Percentiles rank a stretch among this genome's conserved stretches.
These are phyloP conservation scores for Aspergillus nidulans DNA, from an alignment of 495 filamentous ascomycete genomes.

Conservation along the genomic window DNA sequence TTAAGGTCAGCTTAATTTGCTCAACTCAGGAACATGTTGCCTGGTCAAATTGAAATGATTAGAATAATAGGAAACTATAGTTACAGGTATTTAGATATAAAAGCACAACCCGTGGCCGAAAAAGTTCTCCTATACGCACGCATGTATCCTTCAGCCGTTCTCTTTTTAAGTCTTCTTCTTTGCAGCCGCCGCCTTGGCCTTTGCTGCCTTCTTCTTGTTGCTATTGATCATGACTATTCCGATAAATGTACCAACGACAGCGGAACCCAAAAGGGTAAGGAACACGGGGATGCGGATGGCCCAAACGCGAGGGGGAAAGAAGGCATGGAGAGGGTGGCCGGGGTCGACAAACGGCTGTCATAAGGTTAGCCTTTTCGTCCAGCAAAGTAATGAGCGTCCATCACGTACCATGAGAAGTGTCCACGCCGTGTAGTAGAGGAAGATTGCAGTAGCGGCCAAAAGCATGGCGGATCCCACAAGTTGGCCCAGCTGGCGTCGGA, in stretches of 20 bases:
- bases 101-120: neutral
- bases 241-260: conserved; percentile 94
- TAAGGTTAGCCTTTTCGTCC: neutral
- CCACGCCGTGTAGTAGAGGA: conserved; percentile 98
- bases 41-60: neutral
- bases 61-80: conserved; percentile 9
- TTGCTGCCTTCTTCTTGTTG: conserved; percentile 94
- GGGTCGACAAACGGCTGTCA: conserved; percentile 90
- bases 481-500: conserved; percentile 74
- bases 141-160: conserved; percentile 1
- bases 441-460: conserved; percentile 88
- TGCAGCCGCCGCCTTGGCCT: conserved; percentile 71
- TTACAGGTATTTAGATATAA: conserved; percentile 14
- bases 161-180: conserved; percentile 59
- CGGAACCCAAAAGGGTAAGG: conserved; percentile 82
- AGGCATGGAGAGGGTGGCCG: conserved; percentile 84
- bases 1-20: neutral
- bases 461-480: conserved; percentile 97
- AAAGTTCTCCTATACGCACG: conserved; percentile 8
- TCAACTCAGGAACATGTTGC: neutral
- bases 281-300: conserved; percentile 98
- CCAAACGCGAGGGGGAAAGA: conserved; percentile 98
- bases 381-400: conserved; percentile 1
- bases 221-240: conserved; percentile 98
- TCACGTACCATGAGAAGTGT: conserved; percentile 83